Conservation (phyloP, 2,329 filamentous ascomycete species). For the Calonectria pauciramosa region DNA sequence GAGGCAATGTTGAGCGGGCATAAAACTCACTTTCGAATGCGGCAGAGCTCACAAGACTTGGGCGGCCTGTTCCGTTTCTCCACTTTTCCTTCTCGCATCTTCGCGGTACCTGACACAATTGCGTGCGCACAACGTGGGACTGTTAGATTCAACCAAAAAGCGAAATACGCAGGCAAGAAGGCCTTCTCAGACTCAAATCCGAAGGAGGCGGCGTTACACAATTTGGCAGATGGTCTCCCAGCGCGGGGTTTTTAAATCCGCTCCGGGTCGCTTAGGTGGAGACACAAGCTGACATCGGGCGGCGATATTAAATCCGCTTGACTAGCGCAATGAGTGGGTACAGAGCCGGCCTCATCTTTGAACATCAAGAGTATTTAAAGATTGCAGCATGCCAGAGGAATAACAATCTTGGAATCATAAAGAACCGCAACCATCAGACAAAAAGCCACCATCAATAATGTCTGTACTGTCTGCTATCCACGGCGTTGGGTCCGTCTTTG, state of each 20-base stretch:
- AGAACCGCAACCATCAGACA: neutral
- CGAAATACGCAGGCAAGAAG: neutral
- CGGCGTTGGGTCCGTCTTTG: conserved; percentile 22
- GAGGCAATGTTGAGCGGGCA: neutral
- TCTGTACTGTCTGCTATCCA: conserved; percentile 30
- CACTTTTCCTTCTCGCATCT: conserved; percentile 35
- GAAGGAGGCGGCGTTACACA: neutral
- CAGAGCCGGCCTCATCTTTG: neutral
- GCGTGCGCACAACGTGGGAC: neutral
- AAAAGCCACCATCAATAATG: conserved; percentile 18
- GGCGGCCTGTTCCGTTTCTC: conserved; percentile 53
- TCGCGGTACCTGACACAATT: neutral
- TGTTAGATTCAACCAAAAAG: neutral
- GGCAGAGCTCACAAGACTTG: conserved; percentile 52
- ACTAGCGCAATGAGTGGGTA: neutral
- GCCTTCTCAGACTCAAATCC: neutral
- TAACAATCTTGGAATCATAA: too few species aligned
- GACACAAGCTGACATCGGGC: neutral
- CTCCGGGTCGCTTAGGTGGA: neutral
- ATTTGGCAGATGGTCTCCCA: neutral
- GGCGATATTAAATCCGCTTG: conserved; percentile 4
- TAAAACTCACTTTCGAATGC: conserved; percentile 48
- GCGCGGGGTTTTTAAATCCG: conserved; percentile 36
- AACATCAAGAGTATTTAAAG: neutral
- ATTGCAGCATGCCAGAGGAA: neutral